Percentiles rank a stretch among this genome's conserved stretches.
Evolutionary conservation across 805 yeast genomes (phyloP).

Genomic region (Dipodascopsis tothii): DNA sequence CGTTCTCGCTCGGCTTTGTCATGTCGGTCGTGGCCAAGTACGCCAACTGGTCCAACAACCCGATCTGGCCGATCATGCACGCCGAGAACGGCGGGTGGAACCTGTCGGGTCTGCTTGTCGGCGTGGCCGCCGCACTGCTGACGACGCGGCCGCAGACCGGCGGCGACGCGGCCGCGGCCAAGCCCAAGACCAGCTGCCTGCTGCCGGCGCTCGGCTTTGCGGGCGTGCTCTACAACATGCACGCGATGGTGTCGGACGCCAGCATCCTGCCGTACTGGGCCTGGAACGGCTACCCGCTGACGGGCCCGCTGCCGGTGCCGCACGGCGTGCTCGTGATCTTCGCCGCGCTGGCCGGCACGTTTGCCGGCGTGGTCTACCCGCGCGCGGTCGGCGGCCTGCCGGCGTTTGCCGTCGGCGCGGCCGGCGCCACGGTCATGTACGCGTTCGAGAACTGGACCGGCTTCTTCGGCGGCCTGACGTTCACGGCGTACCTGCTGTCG

Average conservation of each 20-base stretch:
- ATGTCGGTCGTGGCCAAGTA: conserved; percentile 68
- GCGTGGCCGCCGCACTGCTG: conserved; percentile 46
- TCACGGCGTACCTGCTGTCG: conserved; percentile 47
- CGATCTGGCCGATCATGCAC: conserved; percentile 94
- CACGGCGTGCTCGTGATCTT: conserved; percentile 61
- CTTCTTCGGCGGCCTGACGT: conserved; percentile 60
- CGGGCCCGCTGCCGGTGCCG: conserved; percentile 80
- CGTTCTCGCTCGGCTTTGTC: conserved; percentile 65
- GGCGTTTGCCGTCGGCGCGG: conserved; percentile 38
- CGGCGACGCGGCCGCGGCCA: conserved; percentile 8
- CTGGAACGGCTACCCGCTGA: conserved; percentile 92
- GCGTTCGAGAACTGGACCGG: conserved; percentile 60
- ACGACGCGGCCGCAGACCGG: conserved; percentile 40
- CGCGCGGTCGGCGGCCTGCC: conserved; percentile 24
- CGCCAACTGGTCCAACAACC: conserved; percentile 77
- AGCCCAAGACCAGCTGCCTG: conserved; percentile 18
- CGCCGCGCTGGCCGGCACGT: conserved; percentile 52
- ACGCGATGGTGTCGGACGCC: conserved; percentile 73
- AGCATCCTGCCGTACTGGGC: conserved; percentile 84
- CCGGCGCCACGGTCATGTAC: conserved; percentile 48
- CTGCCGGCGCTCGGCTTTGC: conserved; percentile 65
- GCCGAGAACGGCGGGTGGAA: conserved; percentile 80
- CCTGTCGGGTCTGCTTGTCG: conserved; percentile 56
- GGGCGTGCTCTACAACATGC: conserved; percentile 59
- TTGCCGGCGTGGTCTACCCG: conserved; percentile 36